Base-by-base conservation (phyloP, 345 rosid species). In the Rhizophora mangle region DNA sequence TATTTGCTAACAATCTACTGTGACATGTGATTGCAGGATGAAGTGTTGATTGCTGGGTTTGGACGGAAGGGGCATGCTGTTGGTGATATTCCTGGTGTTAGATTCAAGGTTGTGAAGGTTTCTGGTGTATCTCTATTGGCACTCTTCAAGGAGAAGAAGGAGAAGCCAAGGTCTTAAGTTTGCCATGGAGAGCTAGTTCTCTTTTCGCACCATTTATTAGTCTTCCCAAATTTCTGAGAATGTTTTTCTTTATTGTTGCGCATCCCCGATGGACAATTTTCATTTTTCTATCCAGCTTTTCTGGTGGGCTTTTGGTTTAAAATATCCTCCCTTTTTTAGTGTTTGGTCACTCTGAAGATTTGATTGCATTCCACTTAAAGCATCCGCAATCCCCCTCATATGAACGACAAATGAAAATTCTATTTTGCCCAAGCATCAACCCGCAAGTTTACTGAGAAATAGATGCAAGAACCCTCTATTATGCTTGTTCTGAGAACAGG, bases 11-110 rank as follows among this genome's bases (percentile, higher is more conserved):
- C 8, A 22, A 6, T 51, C 19, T 6, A 10, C 27, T 21, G 26
- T 9, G 30, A 27, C 29, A 5, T 22, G 4, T 54, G 58, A 27
- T 56, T 24, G 68, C 67, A 87, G 91, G 91, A 87, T 60, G 91
- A 87, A 52, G 91, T 87, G 36, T 60, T 87, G 83, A 85, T 85
- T 69, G 91, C 91, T 4, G 91, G 91, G 75, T 87, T 87, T 53
- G 91, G 91, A 20, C 84, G 91, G 19, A 87, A 87, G 72, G 91
- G 91, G 18, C 91, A 87, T 64, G 91, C 91, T 0, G 91, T 87
- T 1, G 91, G 91, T 57, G 91, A 87, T 82, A 87, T 87, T 80
- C 91, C 91, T 6, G 91, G 91, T 30, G 91, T 87, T 63, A 79
- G 91, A 62, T 87, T 87, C 80, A 87, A 87, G 89, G 89, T 87